phyloP scores from a whole-genome alignment of 306 rosid genomes.

The Psophocarpus tetragonolobus region DNA sequence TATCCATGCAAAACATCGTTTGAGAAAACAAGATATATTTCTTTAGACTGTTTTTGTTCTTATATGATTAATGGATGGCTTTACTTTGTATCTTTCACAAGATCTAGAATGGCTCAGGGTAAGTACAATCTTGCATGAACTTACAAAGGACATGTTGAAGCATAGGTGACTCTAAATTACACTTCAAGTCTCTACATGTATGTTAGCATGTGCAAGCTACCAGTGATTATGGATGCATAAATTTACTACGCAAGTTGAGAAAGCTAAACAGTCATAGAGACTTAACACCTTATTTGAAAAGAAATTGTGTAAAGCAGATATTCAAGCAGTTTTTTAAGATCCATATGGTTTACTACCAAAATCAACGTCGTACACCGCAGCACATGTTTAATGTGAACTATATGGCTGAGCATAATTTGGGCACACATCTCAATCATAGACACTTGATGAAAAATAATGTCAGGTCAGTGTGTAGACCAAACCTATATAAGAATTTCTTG shows the following conservation, averaged over 20 bases:
- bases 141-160: neutral
- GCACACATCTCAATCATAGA: neutral
- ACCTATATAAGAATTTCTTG: neutral
- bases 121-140: neutral
- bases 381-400: neutral
- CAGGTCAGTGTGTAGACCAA: neutral
- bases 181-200: neutral
- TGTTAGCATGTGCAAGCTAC: neutral
- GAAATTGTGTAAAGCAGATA: neutral
- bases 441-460: neutral
- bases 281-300: neutral
- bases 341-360: neutral
- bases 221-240: neutral
- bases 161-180: conserved; percentile 1
- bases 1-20: neutral
- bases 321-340: neutral
- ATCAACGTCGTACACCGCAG: neutral
- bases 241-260: neutral
- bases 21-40: neutral
- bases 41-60: neutral
- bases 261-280: neutral
- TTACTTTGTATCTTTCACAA: neutral
- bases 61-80: neutral
- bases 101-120: neutral
- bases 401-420: neutral